Evolutionary conservation across 2,329 filamentous ascomycete genomes (phyloP), one percentile per base, ranked within the genome.

Genomic region (Colletotrichum cuscutae): DNA sequence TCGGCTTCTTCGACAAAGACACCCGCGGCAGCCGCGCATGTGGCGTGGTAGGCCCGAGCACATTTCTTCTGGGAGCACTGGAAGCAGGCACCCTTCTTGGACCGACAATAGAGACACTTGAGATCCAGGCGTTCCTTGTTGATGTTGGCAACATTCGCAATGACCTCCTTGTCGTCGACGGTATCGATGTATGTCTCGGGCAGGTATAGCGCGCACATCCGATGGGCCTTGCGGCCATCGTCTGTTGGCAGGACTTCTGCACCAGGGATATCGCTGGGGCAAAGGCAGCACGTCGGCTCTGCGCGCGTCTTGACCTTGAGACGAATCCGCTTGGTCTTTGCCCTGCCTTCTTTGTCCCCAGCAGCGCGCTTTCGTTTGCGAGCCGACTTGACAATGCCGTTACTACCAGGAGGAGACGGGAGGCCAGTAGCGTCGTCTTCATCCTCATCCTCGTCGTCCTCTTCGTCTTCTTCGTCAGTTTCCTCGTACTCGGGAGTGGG

Each of bases 61-160:
- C 97, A 99, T 81, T 98, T 98, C 85, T 95, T 96, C 77, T 95
- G 93, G 1, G 95, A 97, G 83, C 97, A 99, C 82, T 98, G 96
- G 84, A 99, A 97, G 83, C 96, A 98, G 19, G 95, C 95, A n/a
- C 97, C 97, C 70, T 93, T 94, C 82, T 97, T 97, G 37, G 95
- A 97, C 42, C 95, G 94, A 80, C 97, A 99, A 84, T 94, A 98
- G 74, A 97, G 91, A 82, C 97, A 99, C 82, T 97, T 98, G 76
- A 98, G 91, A 30, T 97, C 95, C 76, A 97, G 85, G 24, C 96
- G 93, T 68, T 94, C 94, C 81, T 97, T 96, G 79, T 94, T 92
- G 76, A 98, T 95, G 73, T 90, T 90, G n/a, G 90, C 89, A 63
- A 95, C 89, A 76, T 97, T 96, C 76, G 89, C 93, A 28, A 98